Evolutionary conservation across 345 rosid species (phyloP), one percentile per base, ranked within the genome.

Genomic region (Salix dunnii): DNA sequence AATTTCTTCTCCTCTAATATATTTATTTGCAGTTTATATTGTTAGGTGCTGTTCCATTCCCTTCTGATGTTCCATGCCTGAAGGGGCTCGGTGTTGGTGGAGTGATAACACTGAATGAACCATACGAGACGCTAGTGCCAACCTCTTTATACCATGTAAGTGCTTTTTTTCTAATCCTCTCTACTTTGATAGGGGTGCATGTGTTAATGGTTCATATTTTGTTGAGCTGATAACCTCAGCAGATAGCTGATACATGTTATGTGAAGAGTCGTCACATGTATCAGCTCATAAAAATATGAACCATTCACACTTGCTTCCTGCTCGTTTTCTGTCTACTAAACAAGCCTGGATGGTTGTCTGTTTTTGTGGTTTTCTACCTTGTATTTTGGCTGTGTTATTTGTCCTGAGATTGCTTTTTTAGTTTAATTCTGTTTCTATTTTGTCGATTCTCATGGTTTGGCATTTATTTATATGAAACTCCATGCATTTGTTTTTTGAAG

Each of bases 11-110:
- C 13, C 20, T 42, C 40, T 67, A 16, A 43, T 48, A 27, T 33
- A 8, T 53, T n/a, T 11, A 66, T 49, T 30, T 71, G 67, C 77
- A 78, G 85, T 79, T 74, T 75, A 46, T 82, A 65, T 68, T 82
- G 79, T 65, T 82, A 62, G 85, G 85, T 30, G 85, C 85, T 36
- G 85, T 82, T 58, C 85, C 85, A 33, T 82, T 82, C 63, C 80
- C 85, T 43, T 58, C 79, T 38, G 82, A 82, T 68, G 85, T 82
- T 60, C 85, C 85, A 7, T 48, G 74, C 49, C 79, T 82, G 2
- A 82, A 82, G 74, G 82, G 72, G 30, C 75, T 75, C 42, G 85
- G 85, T 71, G 85, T 82, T 65, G 27, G 38, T 65, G 85, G 82
- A 61, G 85, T 82, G 58, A 60, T 82, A 46, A 82, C 85, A 55